Evolutionary conservation across 441 rosid species (phyloP), one percentile per base, ranked within the genome.

Genomic region (Erodium texanum): DNA sequence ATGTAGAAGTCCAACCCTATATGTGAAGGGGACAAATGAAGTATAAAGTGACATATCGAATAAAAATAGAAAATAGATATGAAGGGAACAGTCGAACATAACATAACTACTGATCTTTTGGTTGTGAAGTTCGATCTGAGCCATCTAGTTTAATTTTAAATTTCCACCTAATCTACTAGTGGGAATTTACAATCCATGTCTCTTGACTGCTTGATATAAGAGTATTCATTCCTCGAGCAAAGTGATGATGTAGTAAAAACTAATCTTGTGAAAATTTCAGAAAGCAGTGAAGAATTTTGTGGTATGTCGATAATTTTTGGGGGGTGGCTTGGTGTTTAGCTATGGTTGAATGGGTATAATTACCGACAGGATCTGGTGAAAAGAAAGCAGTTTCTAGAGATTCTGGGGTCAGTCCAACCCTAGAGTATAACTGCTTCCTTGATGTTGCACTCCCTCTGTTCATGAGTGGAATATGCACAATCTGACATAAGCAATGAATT

Each of bases 401-500:
- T 56, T 22, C 23, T 14, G 50, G 62, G 62, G 11, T 52, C 24
- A 18, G 62, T 56, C 62, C 24, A 18, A 22, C 62, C 23, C 23
- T 56, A 56, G 62, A n/a, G 24, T 56, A 56, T 19, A 7, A 18
- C 62, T 20, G 62, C 24, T 56, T 18, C 62, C 3, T 56, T 52
- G 12, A 56, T 19, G 62, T 56, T 22, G 11, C 62, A 19, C 23
- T 10, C 11, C 11, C 62, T 18, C 10, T 56, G 23, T 18, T 18
- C 62, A 56, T 56, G 23, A 56, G 18, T 18, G 1, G 14, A 56
- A 56, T 19, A 56, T 19, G 24, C 62, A 56, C 23, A 56, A 11
- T 18, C 3, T 56, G 24, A 56, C 24, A 22, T 20, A 23, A 69
- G 27, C 29, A 9, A 27, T 66, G 5, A 74, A 77, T 72, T 52